Base-by-base conservation (phyloP, 176 grass and related monocot genomes). In the Urochloa ruziziensis region DNA sequence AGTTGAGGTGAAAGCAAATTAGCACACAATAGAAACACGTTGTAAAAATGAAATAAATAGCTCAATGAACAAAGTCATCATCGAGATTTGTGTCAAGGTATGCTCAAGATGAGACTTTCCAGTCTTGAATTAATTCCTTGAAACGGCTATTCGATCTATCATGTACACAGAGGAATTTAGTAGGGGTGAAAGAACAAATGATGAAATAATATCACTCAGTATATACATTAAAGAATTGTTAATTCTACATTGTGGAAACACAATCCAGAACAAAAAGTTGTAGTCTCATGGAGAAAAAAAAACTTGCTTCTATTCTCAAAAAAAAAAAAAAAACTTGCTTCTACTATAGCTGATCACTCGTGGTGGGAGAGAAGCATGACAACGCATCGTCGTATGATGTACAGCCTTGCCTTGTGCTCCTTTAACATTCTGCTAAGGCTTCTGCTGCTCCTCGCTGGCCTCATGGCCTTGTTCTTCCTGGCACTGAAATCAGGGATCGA, bases 311-410 rank as follows among this genome's bases (percentile, higher is more conserved):
- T 2, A 25, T n/a, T n/a, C n/a, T n/a, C n/a, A n/a, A n/a, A 71
- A 32, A 19, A 79, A 49, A 37, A 40, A 11, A 36, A 35, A 66
- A 40, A 17, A 36, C 19, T 37, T 66, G 63, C 16, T 37, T n/a
- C 19, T 2, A 25, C 8, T 28, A 6, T 3, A 37, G 8, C 3
- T 47, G 28, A 64, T 75, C 42, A 32, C 21, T 84, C 60, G 29
- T 42, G 68, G 58, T 67, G 52, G 51, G 75, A 75, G 21, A 89
- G 61, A 59, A 85, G 49, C 52, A 85, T 62, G 76, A 67, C 17
- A 39, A 89, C 53, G 49, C 82, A 89, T 36, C 82, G 29, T 16
- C 68, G 28, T 36, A 89, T 89, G 76, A 89, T 84, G 76, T 89
- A 84, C 25, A 89, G 69, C 82, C 49, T 84, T 1, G 67, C 49